Evolutionary conservation across 345 rosid genomes (phyloP).

Genomic region (Hirschfeldia incana): DNA sequence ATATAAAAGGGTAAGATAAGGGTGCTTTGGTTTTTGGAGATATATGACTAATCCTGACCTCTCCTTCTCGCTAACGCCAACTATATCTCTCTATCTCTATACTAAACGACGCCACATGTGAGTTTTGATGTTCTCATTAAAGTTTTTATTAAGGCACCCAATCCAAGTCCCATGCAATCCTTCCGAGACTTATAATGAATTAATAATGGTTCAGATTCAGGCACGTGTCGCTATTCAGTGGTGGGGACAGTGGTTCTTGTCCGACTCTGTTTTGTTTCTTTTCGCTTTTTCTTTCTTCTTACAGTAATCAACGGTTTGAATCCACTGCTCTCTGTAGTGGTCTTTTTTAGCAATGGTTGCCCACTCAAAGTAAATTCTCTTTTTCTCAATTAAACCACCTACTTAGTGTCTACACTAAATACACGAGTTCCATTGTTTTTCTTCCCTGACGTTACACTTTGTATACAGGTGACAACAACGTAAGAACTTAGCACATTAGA

Average conservation of each 20-base stretch:
- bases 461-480: background rate
- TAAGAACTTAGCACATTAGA: background rate
- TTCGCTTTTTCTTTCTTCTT: background rate
- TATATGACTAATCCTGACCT: slow-evolving; percentile 35
- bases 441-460: background rate
- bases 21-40: slow-evolving; percentile 25
- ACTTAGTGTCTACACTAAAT: slow-evolving; percentile 11
- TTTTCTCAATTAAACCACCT: slow-evolving; percentile 25
- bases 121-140: slow-evolving; percentile 29
- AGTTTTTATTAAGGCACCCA: slow-evolving; percentile 8
- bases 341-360: slow-evolving; percentile 5
- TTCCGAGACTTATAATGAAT: slow-evolving; percentile 19
- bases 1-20: slow-evolving; percentile 49
- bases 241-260: slow-evolving; percentile 37
- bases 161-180: slow-evolving; percentile 33
- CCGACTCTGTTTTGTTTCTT: slow-evolving; percentile 33
- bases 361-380: slow-evolving; percentile 26
- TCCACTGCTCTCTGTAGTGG: slow-evolving; percentile 17
- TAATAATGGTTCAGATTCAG: background rate
- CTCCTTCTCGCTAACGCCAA: slow-evolving; percentile 42
- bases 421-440: slow-evolving; percentile 22
- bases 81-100: background rate
- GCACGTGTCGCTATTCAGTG: slow-evolving; percentile 25
- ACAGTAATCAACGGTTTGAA: slow-evolving; percentile 30
- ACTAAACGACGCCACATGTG: slow-evolving; percentile 24